Conservation (phyloP, 345 rosid genomes). For the Odontarrhena argentea region DNA sequence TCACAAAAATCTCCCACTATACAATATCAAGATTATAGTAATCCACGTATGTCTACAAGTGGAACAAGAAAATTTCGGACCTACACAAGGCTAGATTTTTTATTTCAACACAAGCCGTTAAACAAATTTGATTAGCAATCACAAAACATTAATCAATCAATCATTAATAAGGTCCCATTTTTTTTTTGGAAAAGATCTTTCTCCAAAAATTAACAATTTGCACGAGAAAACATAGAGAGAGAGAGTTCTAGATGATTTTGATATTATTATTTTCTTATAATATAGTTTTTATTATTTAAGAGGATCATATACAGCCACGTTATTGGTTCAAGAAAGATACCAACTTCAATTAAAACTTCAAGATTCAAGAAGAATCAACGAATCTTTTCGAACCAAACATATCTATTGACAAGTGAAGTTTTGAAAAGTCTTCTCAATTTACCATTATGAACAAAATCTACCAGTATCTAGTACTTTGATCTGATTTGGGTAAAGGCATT, state of each 20-base stretch:
- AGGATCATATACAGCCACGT: constrained; percentile 39
- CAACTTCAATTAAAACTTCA: constrained; percentile 25
- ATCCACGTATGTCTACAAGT: constrained; percentile 17
- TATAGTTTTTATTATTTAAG: constrained; percentile 11
- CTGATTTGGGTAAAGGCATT: constrained; percentile 22
- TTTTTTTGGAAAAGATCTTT: constrained; percentile 20
- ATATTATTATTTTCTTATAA: background rate
- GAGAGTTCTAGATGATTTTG: constrained; percentile 9
- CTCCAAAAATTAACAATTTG: constrained; percentile 28
- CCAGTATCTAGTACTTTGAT: constrained; percentile 35
- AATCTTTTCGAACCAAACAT: constrained; percentile 34
- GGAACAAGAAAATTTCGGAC: constrained; percentile 14
- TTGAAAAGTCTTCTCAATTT: background rate
- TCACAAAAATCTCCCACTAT: background rate
- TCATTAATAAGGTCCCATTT: constrained; percentile 31
- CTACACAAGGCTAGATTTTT: constrained; percentile 24
- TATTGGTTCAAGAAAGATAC: constrained; percentile 32
- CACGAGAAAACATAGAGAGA: constrained; percentile 10
- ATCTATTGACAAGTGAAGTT: constrained; percentile 30
- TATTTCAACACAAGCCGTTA: constrained; percentile 5
- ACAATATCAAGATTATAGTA: constrained; percentile 2
- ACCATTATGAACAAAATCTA: constrained; percentile 29
- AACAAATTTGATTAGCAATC: background rate
- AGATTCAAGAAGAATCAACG: constrained; percentile 33
- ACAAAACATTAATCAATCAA: constrained; percentile 18